A percentile compares a stretch with the other conserved stretches of the same genome.
Conservation (phyloP, 305 asterid species). For the Stenogyne calaminthoides region DNA sequence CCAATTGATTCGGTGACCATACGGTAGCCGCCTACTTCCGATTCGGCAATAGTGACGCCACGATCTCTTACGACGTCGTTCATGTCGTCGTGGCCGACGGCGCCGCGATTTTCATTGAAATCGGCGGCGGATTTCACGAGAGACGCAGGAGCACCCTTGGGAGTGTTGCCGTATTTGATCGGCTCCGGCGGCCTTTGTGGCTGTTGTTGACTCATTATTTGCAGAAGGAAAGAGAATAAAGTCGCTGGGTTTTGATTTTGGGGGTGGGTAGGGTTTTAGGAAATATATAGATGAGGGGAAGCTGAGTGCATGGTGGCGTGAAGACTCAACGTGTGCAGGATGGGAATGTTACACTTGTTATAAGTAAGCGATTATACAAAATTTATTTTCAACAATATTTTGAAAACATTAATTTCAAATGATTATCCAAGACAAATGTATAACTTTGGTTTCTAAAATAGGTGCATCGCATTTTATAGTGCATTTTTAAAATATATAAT, state of each 20-base stretch:
- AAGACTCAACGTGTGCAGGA: constrained; percentile 5
- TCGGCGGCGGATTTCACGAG: constrained; percentile 58
- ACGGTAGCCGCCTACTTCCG: constrained; percentile 45
- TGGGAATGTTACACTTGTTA: constrained; percentile 3
- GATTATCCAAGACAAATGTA: too few species aligned
- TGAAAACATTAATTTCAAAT: too few species aligned
- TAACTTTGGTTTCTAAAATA: too few species aligned
- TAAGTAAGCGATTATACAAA: too few species aligned
- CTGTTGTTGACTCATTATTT: constrained; percentile 42
- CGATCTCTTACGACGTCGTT: constrained; percentile 33
- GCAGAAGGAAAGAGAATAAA: neutral
- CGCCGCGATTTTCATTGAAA: constrained; percentile 45
- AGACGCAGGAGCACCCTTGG: constrained; percentile 47
- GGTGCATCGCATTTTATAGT: too few species aligned
- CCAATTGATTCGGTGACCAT: constrained; percentile 59
- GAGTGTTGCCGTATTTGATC: constrained; percentile 48
- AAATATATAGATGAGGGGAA: neutral
- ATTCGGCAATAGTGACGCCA: constrained; percentile 53
- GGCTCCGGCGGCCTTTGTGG: constrained; percentile 40
- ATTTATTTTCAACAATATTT: too few species aligned
- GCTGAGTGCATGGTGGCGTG: constrained; percentile 13
- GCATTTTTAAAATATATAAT: too few species aligned
- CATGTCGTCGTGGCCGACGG: constrained; percentile 38
- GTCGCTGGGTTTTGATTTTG: neutral
- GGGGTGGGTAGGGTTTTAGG: neutral